Conservation (phyloP, 83 land plant genomes). For the Diphasiastrum complanatum region DNA sequence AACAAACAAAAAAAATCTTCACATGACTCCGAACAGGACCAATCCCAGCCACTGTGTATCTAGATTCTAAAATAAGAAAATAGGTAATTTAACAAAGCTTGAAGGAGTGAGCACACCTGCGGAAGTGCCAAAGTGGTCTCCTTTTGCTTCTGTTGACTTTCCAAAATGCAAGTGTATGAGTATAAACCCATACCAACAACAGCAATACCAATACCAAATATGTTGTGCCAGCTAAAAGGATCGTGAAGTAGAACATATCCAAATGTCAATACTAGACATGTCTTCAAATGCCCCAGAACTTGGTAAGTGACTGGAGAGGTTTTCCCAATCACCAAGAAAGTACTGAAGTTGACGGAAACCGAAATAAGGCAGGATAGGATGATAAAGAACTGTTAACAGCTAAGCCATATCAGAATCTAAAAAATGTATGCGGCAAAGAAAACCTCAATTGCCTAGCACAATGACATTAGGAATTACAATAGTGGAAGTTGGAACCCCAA, state of each 20-base stretch:
- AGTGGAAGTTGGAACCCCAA: no score
- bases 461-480: neutral
- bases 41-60: no score
- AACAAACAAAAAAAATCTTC: no score
- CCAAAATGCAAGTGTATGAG: conserved; percentile 63
- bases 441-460: neutral
- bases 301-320: conserved; percentile 97
- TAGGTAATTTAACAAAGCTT: no score
- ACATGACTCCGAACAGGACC: no score
- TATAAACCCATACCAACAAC: conserved; percentile 78
- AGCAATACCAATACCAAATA: conserved; percentile 72
- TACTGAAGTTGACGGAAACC: conserved; percentile 96
- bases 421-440: neutral
- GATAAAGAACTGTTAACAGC: conserved; percentile 64
- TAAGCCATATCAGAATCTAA: neutral
- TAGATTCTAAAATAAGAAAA: no score
- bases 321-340: conserved; percentile 94
- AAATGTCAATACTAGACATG: conserved; percentile 86
- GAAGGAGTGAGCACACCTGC: no score
- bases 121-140: conserved; percentile 30
- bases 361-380: conserved; percentile 80
- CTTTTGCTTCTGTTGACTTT: conserved; percentile 52
- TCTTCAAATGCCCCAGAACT: conserved; percentile 95
- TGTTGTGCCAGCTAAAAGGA: conserved; percentile 85
- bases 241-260: conserved; percentile 83